phyloP scores from a whole-genome alignment of 257 asterid species.

The Voacanga thouarsii region DNA sequence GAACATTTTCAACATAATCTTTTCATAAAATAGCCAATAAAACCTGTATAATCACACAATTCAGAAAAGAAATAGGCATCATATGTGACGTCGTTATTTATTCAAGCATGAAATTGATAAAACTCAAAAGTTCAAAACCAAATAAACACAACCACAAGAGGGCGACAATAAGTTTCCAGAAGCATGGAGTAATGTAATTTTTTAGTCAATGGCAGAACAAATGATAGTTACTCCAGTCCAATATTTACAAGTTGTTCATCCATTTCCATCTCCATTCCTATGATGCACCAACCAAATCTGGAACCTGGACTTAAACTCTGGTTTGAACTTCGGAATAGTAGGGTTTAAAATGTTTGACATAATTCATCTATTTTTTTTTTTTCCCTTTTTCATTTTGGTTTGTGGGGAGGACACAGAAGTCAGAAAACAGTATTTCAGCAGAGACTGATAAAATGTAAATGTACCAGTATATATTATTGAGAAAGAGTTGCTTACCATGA shows the following conservation, averaged over 20 bases:
- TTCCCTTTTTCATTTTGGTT: not conserved
- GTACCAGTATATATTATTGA: not conserved
- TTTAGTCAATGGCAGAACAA: not conserved
- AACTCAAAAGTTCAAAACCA: too few relatives aligned
- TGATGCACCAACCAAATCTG: not conserved
- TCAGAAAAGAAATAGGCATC: too few relatives aligned
- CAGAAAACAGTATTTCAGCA: not conserved
- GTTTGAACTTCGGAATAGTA: not conserved
- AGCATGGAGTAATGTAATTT: not conserved
- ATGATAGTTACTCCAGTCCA: not conserved
- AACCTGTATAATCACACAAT: too few relatives aligned
- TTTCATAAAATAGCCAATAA: too few relatives aligned
- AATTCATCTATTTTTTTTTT: not conserved
- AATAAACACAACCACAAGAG: not conserved
- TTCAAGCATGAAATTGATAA: too few relatives aligned
- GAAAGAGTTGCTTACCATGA: slow-evolving; percentile 43
- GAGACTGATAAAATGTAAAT: too few relatives aligned
- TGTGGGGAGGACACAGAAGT: not conserved
- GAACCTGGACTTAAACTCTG: not conserved
- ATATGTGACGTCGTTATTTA: too few relatives aligned
- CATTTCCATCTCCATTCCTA: not conserved
- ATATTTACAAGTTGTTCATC: not conserved
- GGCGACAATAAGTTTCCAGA: not conserved
- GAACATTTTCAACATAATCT: too few relatives aligned
- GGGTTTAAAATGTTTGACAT: not conserved